Evolutionary conservation across 148 eudicot species (phyloP), one percentile per base, ranked within the genome.

Genomic region (Cornus suecica): DNA sequence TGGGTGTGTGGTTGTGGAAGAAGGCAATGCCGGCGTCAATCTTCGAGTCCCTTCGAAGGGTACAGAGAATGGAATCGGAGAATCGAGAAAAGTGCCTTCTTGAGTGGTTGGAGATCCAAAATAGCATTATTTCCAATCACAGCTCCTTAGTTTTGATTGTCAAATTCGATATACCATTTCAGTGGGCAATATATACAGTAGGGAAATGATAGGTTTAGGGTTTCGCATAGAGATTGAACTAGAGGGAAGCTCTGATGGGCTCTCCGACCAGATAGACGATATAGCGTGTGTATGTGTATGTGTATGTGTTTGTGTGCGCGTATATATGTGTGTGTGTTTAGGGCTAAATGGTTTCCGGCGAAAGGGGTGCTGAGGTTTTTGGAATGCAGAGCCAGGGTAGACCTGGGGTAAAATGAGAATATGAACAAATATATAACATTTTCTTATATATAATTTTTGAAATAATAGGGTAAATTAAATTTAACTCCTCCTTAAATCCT

Each of bases 51-150:
- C 73, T 82, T 52, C 37, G 76, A 64, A 68, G 48, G 4, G 30
- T 14, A 13, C 10, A 63, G 8, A 68, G 24, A 51, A 34, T 16
- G 28, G 48, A 69, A 45, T 61, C 42, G 41, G 63, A 42, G 13
- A 64, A 16, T 23, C 37, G 27, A 30, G 22, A 16, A 23, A 69
- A 25, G 25, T 64, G 45, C 64, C 32, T 74, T 30, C 69, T 69
- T 34, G 63, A 64, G 31, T 65, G 66, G n/a, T 54, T 78, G 14
- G 65, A 45, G 15, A 7, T 32, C 80, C 79, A 63, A 48, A 83
- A 64, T 77, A 29, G 84, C 84, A 85, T 85, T 78, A 65, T 82
- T 74, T 34, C 81, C 80, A 54, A 60, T 52, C 64, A 68, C 45
- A 20, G 30, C 64, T 60, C 52, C 29, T 56, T 45, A 30, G 20